Conservation (phyloP, 2,329 filamentous ascomycete species). For the Alternaria tenuissima region DNA sequence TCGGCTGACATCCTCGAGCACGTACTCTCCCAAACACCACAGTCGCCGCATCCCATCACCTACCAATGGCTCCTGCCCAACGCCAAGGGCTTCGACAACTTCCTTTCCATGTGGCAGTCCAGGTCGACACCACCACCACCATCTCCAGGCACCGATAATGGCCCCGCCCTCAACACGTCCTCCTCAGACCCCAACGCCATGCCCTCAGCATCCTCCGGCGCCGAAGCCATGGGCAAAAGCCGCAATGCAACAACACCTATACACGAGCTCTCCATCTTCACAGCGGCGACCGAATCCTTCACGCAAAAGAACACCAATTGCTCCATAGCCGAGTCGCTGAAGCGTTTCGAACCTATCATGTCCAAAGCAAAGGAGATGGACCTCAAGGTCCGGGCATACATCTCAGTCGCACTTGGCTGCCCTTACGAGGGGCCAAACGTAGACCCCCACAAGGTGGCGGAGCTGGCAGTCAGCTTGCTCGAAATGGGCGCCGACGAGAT, state of each 20-base stretch:
- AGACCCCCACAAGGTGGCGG: slow-evolving; percentile 66
- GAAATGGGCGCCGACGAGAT: slow-evolving; percentile 93
- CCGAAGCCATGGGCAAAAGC: slow-evolving; percentile 43
- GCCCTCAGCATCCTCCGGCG: slow-evolving; percentile 47
- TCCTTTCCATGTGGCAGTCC: slow-evolving; percentile 60
- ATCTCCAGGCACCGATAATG: slow-evolving; percentile 47
- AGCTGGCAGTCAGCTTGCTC: slow-evolving; percentile 70
- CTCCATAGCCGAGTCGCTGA: slow-evolving; percentile 75
- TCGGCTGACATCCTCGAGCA: slow-evolving; percentile 77
- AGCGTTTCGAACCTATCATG: slow-evolving; percentile 75
- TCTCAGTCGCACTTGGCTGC: slow-evolving; percentile 77
- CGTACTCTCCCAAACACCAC: slow-evolving; percentile 66
- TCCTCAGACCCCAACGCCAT: slow-evolving; percentile 54
- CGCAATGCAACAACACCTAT: slow-evolving; percentile 23
- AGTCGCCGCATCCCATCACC: slow-evolving; percentile 65
- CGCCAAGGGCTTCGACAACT: slow-evolving; percentile 73
- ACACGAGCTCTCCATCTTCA: slow-evolving; percentile 79
- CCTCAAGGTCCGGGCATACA: slow-evolving; percentile 77
- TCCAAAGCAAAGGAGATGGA: slow-evolving; percentile 69
- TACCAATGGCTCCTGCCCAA: slow-evolving; percentile 88
- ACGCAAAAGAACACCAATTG: slow-evolving; percentile 85
- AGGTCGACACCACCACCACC: slow-evolving; percentile 51
- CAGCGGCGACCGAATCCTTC: slow-evolving; percentile 82
- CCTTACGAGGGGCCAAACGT: slow-evolving; percentile 75
- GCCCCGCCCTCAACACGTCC: slow-evolving; percentile 54